Evolutionary conservation across 306 rosid species (phyloP).

Genomic region (Abrus pulchellus): DNA sequence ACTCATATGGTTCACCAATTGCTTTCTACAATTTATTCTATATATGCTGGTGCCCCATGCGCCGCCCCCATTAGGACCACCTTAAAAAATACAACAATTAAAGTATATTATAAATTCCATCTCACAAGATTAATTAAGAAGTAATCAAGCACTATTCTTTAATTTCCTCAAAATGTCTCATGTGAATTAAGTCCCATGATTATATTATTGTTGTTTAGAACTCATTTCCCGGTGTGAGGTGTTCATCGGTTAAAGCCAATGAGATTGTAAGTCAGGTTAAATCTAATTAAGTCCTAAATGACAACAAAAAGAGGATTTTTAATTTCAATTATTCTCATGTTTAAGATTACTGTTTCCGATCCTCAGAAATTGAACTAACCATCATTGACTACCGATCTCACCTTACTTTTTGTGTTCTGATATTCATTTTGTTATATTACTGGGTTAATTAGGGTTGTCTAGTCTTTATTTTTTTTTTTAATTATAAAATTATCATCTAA

Average conservation of each 20-base stretch:
- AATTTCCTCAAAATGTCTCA: neutral
- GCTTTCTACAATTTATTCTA: neutral
- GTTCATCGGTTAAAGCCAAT: no score
- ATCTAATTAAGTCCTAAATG: slow-evolving; percentile 9
- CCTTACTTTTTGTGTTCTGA: no score
- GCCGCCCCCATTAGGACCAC: slow-evolving; percentile 1
- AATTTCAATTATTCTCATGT: neutral
- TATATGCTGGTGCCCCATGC: neutral
- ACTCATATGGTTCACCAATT: neutral
- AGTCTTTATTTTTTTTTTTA: no score
- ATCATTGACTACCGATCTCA: no score
- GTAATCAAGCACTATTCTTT: neutral
- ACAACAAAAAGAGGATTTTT: slow-evolving; percentile 8
- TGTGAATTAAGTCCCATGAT: neutral
- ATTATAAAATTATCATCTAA: no score
- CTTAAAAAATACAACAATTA: neutral
- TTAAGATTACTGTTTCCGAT: no score
- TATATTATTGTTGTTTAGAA: neutral
- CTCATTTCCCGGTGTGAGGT: no score
- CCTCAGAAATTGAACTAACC: no score
- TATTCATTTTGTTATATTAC: no score
- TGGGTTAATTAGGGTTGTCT: no score
- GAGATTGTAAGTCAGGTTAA: neutral
- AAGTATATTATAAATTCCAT: neutral
- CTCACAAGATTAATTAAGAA: neutral